These are phyloP conservation scores for Quercus rubra DNA, from an alignment of 306 rosid species.

Conservation along the genomic window DNA sequence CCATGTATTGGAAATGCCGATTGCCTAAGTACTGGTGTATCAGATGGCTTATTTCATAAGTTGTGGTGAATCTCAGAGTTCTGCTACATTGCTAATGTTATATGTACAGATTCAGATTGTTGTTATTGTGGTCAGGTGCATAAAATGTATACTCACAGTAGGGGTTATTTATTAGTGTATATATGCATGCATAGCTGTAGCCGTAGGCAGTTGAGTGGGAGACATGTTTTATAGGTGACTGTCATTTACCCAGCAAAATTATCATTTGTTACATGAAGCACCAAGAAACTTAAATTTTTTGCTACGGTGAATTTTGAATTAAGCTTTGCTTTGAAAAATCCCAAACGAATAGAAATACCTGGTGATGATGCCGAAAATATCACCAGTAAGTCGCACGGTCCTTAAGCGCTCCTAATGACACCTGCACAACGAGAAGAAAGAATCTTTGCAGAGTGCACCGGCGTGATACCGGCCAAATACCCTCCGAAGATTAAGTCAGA, in stretches of 20 bases:
- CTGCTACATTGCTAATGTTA: not conserved
- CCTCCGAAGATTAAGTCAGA: too few relatives aligned
- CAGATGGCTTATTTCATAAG: not conserved
- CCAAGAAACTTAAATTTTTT: not conserved
- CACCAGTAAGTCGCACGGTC: too few relatives aligned
- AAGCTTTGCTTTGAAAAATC: not conserved
- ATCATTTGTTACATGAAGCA: too few relatives aligned
- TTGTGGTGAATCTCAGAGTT: not conserved
- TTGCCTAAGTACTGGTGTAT: not conserved
- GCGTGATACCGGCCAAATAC: too few relatives aligned
- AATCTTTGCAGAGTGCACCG: too few relatives aligned
- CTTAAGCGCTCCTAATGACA: too few relatives aligned
- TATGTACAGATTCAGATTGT: not conserved
- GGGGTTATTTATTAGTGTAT: not conserved
- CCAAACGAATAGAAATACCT: not conserved
- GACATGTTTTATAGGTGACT: not conserved
- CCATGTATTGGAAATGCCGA: not conserved
- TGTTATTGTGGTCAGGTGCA: not conserved
- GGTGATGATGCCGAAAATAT: too few relatives aligned
- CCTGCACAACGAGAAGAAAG: too few relatives aligned
- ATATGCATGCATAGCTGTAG: not conserved
- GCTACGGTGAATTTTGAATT: not conserved
- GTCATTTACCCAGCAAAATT: too few relatives aligned
- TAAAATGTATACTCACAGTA: not conserved
- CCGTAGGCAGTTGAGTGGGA: not conserved